phyloP scores from a whole-genome alignment of 108 stramenopile genomes.

The Cyclotella choctawhatcheeana region DNA sequence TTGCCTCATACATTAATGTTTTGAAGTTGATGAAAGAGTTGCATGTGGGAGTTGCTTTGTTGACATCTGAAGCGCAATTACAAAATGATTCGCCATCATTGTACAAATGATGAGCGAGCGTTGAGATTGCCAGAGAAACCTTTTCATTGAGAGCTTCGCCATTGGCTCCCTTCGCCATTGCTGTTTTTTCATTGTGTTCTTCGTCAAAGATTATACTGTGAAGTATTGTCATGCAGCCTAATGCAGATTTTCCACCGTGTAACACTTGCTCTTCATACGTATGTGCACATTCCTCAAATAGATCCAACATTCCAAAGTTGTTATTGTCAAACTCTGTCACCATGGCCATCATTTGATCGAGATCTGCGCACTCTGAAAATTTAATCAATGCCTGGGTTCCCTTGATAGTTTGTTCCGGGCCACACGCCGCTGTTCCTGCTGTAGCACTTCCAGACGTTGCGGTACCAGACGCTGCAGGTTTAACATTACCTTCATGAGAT shows the following conservation, averaged over 20 bases:
- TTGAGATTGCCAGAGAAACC: constrained; percentile 62
- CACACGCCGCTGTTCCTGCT: constrained; percentile 49
- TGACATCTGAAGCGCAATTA: constrained; percentile 70
- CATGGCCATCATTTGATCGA: constrained; percentile 71
- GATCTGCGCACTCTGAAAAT: constrained; percentile 71
- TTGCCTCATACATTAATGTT: constrained; percentile 81
- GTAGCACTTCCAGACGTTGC: constrained; percentile 29
- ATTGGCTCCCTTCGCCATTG: constrained; percentile 29
- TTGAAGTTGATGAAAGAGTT: constrained; percentile 81
- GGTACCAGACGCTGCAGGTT: constrained; percentile 14
- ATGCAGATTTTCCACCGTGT: constrained; percentile 77
- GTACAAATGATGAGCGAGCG: constrained; percentile 73
- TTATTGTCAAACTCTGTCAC: constrained; percentile 85
- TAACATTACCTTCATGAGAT: constrained; percentile 40
- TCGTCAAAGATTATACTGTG: constrained; percentile 67
- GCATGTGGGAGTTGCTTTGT: constrained; percentile 74
- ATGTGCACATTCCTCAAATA: constrained; percentile 88
- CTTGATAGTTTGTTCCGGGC: constrained; percentile 64
- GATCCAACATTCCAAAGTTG: constrained; percentile 87
- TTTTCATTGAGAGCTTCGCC: constrained; percentile 51
- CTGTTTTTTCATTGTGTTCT: not conserved
- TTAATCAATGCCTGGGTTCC: constrained; percentile 67
- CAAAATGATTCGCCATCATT: constrained; percentile 77
- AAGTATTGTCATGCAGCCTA: constrained; percentile 87
- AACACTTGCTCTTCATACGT: constrained; percentile 55